Percentiles rank a stretch among this genome's conserved stretches.
Conservation (phyloP, 1,284 basidiomycete genomes). For the Trichosporon sp. region DNA sequence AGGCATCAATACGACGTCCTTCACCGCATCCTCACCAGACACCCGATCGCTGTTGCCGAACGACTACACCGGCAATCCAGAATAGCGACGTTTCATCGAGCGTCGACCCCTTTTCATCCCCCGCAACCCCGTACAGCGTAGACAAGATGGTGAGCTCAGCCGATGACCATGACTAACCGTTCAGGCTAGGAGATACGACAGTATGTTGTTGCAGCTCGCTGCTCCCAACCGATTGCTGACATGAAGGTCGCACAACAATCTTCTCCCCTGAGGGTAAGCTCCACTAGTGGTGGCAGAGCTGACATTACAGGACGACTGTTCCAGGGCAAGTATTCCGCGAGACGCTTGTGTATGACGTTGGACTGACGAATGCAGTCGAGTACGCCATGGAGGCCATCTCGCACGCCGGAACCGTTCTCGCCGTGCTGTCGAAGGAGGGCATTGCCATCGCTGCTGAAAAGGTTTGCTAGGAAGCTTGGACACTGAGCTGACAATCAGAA, state of each 20-base stretch:
- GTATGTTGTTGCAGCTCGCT: conserved; percentile 59
- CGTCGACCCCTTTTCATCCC: neutral
- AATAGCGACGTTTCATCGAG: conserved; percentile 3
- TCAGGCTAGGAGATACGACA: conserved; percentile 86
- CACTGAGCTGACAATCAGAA: conserved; percentile 60
- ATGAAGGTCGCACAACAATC: conserved; percentile 72
- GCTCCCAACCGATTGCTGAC: conserved; percentile 22
- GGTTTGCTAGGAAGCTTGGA: conserved; percentile 35
- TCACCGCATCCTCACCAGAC: conserved; percentile 11
- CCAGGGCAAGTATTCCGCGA: conserved; percentile 60
- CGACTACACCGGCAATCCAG: neutral
- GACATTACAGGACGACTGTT: conserved; percentile 72
- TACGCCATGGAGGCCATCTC: conserved; percentile 99
- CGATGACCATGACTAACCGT: conserved; percentile 26
- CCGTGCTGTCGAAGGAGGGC: conserved; percentile 91
- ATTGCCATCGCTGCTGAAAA: conserved; percentile 99
- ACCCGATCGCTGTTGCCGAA: neutral
- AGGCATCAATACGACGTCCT: conserved; percentile 3
- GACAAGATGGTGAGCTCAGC: conserved; percentile 40
- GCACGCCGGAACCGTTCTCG: conserved; percentile 91
- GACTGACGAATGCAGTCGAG: conserved; percentile 67
- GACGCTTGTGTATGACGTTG: conserved; percentile 55
- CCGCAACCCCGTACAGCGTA: neutral
- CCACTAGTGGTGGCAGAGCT: conserved; percentile 24
- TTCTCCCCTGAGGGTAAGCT: conserved; percentile 88